These are phyloP conservation scores for Debaryomyces singareniensis DNA, from an alignment of 1,139 yeast species.

Conservation along the genomic window DNA sequence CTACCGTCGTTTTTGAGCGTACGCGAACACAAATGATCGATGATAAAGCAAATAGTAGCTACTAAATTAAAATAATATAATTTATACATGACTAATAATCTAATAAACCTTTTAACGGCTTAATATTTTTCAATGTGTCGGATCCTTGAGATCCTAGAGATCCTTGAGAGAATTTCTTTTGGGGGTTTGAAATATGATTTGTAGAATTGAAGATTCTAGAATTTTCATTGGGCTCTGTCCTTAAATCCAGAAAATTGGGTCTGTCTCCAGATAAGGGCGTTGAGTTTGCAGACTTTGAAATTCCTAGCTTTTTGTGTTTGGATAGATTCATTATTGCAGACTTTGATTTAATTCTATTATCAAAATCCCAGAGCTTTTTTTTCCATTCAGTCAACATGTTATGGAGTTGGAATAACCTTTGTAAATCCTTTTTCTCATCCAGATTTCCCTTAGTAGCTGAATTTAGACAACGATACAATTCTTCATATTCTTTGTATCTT, in stretches of 20 bases:
- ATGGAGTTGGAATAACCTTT: constrained; percentile 29
- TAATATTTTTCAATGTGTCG: no score
- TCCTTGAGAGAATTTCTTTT: no score
- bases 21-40: no score
- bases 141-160: no score
- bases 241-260: neutral
- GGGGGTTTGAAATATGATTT: no score
- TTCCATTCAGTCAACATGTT: constrained; percentile 30
- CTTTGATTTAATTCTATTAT: constrained; percentile 26
- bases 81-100: no score
- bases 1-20: no score
- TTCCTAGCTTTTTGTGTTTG: constrained; percentile 25
- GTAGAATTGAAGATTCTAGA: no score
- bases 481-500: constrained; percentile 35
- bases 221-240: constrained; percentile 1
- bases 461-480: constrained; percentile 20
- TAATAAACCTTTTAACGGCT: no score
- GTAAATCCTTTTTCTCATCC: constrained; percentile 16
- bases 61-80: no score
- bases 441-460: constrained; percentile 7
- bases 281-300: constrained; percentile 1
- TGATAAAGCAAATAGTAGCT: no score
- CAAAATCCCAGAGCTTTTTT: constrained; percentile 28
- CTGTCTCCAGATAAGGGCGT: neutral
- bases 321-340: constrained; percentile 28